phyloP scores from a whole-genome alignment of 2,329 filamentous ascomycete species.

The Pseudogymnoascus sp. region DNA sequence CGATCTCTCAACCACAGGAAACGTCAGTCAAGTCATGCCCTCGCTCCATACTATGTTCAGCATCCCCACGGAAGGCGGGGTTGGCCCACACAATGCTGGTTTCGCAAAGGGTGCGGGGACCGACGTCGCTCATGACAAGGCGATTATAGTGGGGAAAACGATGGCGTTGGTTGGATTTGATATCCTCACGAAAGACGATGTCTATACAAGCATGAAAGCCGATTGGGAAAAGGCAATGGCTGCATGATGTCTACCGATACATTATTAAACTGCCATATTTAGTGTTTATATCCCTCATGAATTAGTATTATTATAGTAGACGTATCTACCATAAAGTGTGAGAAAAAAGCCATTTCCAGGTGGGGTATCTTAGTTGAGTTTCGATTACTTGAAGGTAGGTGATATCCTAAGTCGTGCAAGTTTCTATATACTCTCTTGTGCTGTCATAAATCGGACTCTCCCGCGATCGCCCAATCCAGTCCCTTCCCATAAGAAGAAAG shows the following conservation, averaged over 20 bases:
- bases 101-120: constrained; percentile 45
- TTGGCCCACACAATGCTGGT: constrained; percentile 43
- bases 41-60: constrained; percentile 44
- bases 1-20: constrained; percentile 33
- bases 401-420: no score
- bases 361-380: no score
- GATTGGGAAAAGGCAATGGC: constrained; percentile 28
- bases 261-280: not conserved
- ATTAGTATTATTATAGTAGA: not conserved
- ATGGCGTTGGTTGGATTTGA: constrained; percentile 41
- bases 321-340: no score
- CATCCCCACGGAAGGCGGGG: constrained; percentile 38
- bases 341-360: no score
- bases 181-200: constrained; percentile 33
- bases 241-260: not conserved
- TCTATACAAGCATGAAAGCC: constrained; percentile 36
- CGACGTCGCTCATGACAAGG: constrained; percentile 36
- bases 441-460: no score
- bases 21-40: constrained; percentile 50
- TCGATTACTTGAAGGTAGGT: no score
- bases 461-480: no score
- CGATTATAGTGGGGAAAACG: constrained; percentile 39
- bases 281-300: not conserved
- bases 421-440: no score
- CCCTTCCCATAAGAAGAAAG: no score